Base-by-base conservation (phyloP, 2,329 filamentous ascomycete species). In the Botrytis squamosa region DNA sequence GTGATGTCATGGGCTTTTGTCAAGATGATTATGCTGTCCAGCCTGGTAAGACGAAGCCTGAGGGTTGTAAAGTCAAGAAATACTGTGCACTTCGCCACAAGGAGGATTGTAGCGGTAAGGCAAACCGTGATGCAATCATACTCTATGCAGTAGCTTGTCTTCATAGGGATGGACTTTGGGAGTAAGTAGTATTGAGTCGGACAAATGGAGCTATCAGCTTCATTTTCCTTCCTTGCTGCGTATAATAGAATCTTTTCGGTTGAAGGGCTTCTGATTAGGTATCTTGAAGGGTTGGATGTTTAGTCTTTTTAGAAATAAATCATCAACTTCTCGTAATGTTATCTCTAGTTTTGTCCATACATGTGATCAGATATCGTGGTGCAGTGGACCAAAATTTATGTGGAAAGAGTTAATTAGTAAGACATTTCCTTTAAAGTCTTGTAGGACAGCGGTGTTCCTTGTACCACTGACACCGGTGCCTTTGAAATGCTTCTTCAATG, bases 151-250 rank as follows among this genome's bases (percentile, higher is more conserved):
- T 22, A 18, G 59, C 59, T 62, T 62, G 59, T 40, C 59, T 62
- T n/a, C 59, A 62, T 40, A 62, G 59, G 33, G 59, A 62, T 62
- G 36, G 59, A 62, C 59, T 62, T 40, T 62, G 59, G 59, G 59
- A 62, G 33, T 62, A 62, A 62, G 36, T 40, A 3, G 12, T 40
- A 40, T 25, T 40, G 36, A 6, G 22, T 62, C 10, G 59, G 25
- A 16, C 5, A 62, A 38, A 25, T 40, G 5, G 22, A 12, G 7
- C 36, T 38, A 4, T 36, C 0, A 7, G 36, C 59, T 62, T 40
- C 36, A 9, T 40, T 62, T n/a, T 40, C 1, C 36, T 16, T 14
- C 9, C 14, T 38, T 38, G 6, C 57, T 60, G 6, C 14, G 20
- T 25, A 22, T 16, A 18, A 62, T 40, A 40, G 36, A 2, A 7